Percentiles rank a stretch among this genome's conserved stretches.
Evolutionary conservation across 148 eudicot genomes (phyloP).

Genomic region (Talinum fruticosum): DNA sequence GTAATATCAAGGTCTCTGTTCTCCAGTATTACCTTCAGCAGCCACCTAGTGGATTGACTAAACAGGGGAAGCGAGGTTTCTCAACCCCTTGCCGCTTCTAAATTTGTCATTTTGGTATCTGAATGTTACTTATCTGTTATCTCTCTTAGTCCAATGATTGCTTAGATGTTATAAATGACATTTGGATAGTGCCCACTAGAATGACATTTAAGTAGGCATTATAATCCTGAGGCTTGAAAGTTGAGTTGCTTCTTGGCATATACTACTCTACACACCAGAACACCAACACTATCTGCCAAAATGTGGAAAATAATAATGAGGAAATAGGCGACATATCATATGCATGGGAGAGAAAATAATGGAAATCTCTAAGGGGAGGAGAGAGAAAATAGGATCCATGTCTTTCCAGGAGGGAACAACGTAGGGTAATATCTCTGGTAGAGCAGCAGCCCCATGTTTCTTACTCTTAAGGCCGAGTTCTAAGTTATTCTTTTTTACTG

Average conservation of each 20-base stretch:
- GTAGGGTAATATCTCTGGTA: slow-evolving; percentile 3
- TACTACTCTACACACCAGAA: not conserved
- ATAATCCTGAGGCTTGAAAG: not conserved
- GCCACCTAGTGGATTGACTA: not conserved
- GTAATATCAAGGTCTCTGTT: not conserved
- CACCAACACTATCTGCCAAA: not conserved
- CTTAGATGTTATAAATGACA: slow-evolving; percentile 2
- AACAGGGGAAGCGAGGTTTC: not conserved
- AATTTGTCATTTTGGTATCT: not conserved
- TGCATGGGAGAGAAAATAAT: not conserved
- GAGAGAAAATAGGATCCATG: slow-evolving; percentile 9
- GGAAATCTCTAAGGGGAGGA: not conserved
- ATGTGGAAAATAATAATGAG: not conserved
- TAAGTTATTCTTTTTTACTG: not conserved
- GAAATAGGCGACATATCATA: not conserved
- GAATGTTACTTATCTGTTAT: not conserved
- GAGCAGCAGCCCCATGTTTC: slow-evolving; percentile 6
- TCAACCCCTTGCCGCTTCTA: not conserved
- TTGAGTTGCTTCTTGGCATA: not conserved
- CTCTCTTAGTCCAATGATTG: not conserved
- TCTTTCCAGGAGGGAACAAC: slow-evolving; percentile 1
- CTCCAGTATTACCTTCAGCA: not conserved
- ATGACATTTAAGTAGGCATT: not conserved
- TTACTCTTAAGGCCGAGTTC: not conserved
- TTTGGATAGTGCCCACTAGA: not conserved